phyloP scores from a whole-genome alignment of 2,329 filamentous ascomycete genomes.

The Didymella sp. region DNA sequence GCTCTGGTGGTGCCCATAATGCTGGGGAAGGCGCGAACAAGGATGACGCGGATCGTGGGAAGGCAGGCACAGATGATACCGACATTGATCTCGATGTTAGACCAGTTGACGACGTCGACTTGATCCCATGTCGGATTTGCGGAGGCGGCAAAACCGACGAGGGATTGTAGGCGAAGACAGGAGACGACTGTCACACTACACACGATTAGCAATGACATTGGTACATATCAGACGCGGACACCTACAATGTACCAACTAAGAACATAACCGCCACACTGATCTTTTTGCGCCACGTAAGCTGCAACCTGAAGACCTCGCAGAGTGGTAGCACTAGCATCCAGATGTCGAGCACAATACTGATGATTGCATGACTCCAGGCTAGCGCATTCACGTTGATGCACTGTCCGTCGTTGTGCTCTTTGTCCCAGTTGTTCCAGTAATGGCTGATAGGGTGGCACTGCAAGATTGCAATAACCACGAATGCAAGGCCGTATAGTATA shows the following conservation, averaged over 20 bases:
- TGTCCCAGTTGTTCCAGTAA: slow-evolving; percentile 44
- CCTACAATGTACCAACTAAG: slow-evolving; percentile 48
- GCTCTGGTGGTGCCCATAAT: slow-evolving; percentile 45
- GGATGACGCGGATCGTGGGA: slow-evolving; percentile 50
- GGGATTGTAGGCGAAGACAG: slow-evolving; percentile 53
- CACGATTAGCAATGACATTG: slow-evolving; percentile 24
- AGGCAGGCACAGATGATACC: slow-evolving; percentile 57
- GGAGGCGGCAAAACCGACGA: slow-evolving; percentile 53
- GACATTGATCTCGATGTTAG: slow-evolving; percentile 53
- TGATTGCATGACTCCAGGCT: slow-evolving; percentile 43
- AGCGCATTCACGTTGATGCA: slow-evolving; percentile 48
- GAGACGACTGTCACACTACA: slow-evolving; percentile 52
- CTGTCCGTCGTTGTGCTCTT: slow-evolving; percentile 33
- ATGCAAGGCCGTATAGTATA: slow-evolving; percentile 32
- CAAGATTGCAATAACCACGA: slow-evolving; percentile 31
- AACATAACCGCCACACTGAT: slow-evolving; percentile 49
- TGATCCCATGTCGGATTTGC: slow-evolving; percentile 53
- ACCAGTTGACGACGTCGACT: slow-evolving; percentile 52
- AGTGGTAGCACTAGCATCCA: slow-evolving; percentile 47
- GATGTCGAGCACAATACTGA: slow-evolving; percentile 44
- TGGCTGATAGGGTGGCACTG: slow-evolving; percentile 46
- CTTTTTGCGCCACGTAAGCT: slow-evolving; percentile 48
- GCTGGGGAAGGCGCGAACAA: slow-evolving; percentile 49
- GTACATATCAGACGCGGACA: slow-evolving; percentile 40
- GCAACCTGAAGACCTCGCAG: slow-evolving; percentile 41